phyloP scores from a whole-genome alignment of 1,139 yeast species.

The Magnusiomyces sp. region DNA sequence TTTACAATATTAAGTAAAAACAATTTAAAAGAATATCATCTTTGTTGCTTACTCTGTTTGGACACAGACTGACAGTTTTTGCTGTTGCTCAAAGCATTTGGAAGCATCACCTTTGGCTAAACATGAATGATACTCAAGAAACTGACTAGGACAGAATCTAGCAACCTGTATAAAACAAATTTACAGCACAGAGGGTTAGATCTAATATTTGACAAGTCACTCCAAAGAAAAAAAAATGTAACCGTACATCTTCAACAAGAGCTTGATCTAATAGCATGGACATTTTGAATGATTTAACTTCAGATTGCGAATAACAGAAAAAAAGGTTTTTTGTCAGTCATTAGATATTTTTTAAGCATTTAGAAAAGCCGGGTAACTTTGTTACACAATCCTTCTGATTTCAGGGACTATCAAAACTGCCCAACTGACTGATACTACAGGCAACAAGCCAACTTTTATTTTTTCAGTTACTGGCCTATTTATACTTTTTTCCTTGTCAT shows the following conservation, averaged over 20 bases:
- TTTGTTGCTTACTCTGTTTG: slow-evolving; percentile 30
- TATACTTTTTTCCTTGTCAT: no score
- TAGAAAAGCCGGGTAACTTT: no score
- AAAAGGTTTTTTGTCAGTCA: no score
- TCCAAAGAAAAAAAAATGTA: not conserved
- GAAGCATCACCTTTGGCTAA: slow-evolving; percentile 43
- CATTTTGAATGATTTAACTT: slow-evolving; percentile 24
- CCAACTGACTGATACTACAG: no score
- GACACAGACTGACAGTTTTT: slow-evolving; percentile 48
- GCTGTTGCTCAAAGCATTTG: slow-evolving; percentile 45
- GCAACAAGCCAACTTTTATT: no score
- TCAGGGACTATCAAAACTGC: no score
- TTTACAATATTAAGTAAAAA: not conserved
- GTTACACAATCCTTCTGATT: no score
- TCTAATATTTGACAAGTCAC: not conserved
- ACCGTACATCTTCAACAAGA: slow-evolving; percentile 43
- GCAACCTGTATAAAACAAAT: slow-evolving; percentile 38
- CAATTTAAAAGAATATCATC: not conserved
- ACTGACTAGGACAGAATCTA: slow-evolving; percentile 54
- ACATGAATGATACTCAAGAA: slow-evolving; percentile 58
- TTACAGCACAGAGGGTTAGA: not conserved
- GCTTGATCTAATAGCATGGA: slow-evolving; percentile 45
- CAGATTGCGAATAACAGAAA: not conserved
- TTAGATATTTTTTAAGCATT: no score
- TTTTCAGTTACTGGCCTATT: no score